Evolutionary conservation across 768 basidiomycete genomes (phyloP), one percentile per base, ranked within the genome.

Genomic region (Hypholoma sublateritium): DNA sequence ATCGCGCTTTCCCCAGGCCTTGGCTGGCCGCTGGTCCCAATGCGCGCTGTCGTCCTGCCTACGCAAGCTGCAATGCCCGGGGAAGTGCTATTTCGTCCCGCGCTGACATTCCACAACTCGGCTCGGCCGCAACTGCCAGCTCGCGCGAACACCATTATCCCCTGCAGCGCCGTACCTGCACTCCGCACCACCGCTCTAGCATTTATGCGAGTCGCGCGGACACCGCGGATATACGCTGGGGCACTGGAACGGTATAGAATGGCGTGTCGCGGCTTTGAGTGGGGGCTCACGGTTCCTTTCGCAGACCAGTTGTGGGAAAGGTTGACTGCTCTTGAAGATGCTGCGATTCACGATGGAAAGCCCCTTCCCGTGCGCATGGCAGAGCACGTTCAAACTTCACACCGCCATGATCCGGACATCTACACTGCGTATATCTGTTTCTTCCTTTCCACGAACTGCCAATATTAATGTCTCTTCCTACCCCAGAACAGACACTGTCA

Each of bases 221-320:
- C 84, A 54, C 80, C 84, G 4, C 74, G 80, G 51, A 75, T 81
- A 4, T 88, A 83, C 63, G 73, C 88, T 17, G 81, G 88, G 51
- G 84, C 87, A 0, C 73, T 97, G 35, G 87, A 91, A 65, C 74
- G 83, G 16, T 91, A 90, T 59, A 79, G 80, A 0, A 63, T 67
- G 22, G 60, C 77, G 13, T 69, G 74, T 13, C 74, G 73, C 24
- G 74, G 74, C 4, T 59, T 69, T 32, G 85, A 91, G 50, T 71
- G 83, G n/a, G 62, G 64, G 5, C 49, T 76, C 2, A 86, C 82
- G 5, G 57, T 78, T 25, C 64, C 64, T 32, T 88, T 87, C 66
- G 86, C 83, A 0, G 74, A 82, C 22, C 79, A 81, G 42, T 55
- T 91, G 5, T 95, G 93, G 89, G 65, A 61, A 9, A 77, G 81